A percentile compares a stretch with the other conserved stretches of the same genome.
Evolutionary conservation across 2,329 filamentous ascomycete species (phyloP).

Genomic region (Colletotrichum horii): DNA sequence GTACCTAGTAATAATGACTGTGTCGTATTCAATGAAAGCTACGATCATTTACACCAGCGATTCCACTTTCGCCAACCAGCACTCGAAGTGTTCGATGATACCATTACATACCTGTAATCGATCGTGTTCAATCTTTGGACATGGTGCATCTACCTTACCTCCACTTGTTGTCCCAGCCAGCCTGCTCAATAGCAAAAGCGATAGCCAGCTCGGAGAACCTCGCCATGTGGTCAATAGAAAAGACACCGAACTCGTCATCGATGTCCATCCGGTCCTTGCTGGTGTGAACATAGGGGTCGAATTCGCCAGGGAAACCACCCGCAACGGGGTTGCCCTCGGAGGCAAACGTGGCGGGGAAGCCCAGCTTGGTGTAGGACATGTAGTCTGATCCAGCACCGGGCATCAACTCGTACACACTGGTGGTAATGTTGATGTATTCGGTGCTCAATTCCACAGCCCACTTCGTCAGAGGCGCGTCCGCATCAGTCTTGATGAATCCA

Average conservation of each 20-base stretch:
- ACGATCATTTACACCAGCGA: not conserved
- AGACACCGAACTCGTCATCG: slow-evolving; percentile 40
- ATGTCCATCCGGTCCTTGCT: slow-evolving; percentile 41
- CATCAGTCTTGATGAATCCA: slow-evolving; percentile 41
- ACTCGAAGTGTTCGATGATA: not conserved
- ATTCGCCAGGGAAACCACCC: slow-evolving; percentile 35
- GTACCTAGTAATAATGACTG: not conserved
- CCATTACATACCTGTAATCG: not conserved
- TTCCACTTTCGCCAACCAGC: not conserved
- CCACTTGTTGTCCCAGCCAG: slow-evolving; percentile 44
- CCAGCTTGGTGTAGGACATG: slow-evolving; percentile 43
- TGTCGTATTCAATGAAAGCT: not conserved
- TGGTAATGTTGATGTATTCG: slow-evolving; percentile 41
- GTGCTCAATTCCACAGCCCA: slow-evolving; percentile 38
- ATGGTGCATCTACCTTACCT: slow-evolving; percentile 31
- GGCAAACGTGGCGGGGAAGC: slow-evolving; percentile 43
- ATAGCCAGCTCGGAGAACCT: slow-evolving; percentile 44
- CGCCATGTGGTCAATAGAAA: slow-evolving; percentile 45
- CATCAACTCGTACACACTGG: slow-evolving; percentile 35
- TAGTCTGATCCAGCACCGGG: slow-evolving; percentile 43
- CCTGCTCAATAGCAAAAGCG: slow-evolving; percentile 43
- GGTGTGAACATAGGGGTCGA: slow-evolving; percentile 43
- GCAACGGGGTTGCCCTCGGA: slow-evolving; percentile 40
- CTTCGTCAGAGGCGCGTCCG: slow-evolving; percentile 38
- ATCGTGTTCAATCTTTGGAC: not conserved